These are phyloP conservation scores for Ceratobasidium sp. DNA, from an alignment of 1,284 basidiomycete genomes.

Conservation along the genomic window DNA sequence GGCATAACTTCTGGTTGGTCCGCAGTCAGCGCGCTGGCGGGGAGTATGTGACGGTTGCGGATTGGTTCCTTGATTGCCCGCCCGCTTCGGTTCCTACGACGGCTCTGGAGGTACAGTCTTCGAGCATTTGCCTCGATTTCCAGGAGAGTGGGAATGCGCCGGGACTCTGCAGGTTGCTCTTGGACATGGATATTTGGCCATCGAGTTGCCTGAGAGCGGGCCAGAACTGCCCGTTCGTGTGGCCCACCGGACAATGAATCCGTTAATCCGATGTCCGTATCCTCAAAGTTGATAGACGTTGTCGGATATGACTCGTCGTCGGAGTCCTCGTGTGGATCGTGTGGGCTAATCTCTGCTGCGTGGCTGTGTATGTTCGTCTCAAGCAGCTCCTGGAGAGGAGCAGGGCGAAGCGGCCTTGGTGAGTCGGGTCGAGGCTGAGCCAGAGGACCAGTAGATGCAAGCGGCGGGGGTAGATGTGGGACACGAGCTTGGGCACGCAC, in stretches of 20 bases:
- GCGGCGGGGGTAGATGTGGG: not conserved
- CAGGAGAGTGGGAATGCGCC: not conserved
- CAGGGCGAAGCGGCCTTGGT: not conserved
- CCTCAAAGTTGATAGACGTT: not conserved
- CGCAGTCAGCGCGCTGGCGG: not conserved
- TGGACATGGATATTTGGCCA: not conserved
- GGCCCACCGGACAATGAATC: not conserved
- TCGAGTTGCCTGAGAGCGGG: not conserved
- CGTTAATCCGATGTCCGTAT: not conserved
- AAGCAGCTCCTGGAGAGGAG: conserved; percentile 3
- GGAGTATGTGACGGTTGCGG: not conserved
- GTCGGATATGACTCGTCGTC: not conserved
- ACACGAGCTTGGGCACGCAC: not conserved
- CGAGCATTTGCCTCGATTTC: not conserved
- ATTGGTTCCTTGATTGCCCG: not conserved
- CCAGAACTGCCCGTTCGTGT: not conserved
- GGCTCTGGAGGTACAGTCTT: not conserved
- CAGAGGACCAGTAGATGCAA: not conserved
- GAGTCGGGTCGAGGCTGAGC: not conserved
- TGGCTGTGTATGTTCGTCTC: not conserved
- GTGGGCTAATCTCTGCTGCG: not conserved
- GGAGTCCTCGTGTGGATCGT: not conserved
- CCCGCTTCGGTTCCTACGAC: not conserved
- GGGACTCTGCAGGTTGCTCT: not conserved
- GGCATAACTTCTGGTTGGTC: not conserved